Conservation (phyloP, 805 yeast species). For the Saturnispora mendoncae region DNA sequence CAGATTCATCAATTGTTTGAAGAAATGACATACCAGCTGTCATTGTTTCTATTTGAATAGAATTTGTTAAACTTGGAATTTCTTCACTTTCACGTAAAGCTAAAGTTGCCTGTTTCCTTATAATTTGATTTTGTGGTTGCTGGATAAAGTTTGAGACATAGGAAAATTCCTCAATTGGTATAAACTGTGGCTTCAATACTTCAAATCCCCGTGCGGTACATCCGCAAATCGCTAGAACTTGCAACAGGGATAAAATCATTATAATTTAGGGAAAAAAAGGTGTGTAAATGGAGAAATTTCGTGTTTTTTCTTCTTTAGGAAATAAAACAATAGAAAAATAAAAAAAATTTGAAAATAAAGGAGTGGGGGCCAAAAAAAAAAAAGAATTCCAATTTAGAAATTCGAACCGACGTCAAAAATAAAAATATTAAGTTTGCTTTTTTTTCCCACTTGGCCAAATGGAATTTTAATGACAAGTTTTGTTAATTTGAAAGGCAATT, state of each 20-base stretch:
- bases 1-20: slow-evolving; percentile 22
- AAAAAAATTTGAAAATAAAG: too few relatives aligned
- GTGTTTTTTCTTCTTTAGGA: too few relatives aligned
- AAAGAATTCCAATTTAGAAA: too few relatives aligned
- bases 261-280: neutral
- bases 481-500: too few relatives aligned
- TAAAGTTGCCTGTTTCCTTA: slow-evolving; percentile 3
- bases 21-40: slow-evolving; percentile 23
- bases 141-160: slow-evolving; percentile 6
- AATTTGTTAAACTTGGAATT: slow-evolving; percentile 6
- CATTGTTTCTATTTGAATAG: slow-evolving; percentile 12
- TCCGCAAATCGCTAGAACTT: neutral
- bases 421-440: too few relatives aligned
- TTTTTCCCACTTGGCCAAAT: too few relatives aligned
- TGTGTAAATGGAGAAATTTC: too few relatives aligned
- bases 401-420: too few relatives aligned
- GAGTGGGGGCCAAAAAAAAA: too few relatives aligned
- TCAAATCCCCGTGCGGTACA: slow-evolving; percentile 2
- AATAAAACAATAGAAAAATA: too few relatives aligned
- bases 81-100: neutral
- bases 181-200: slow-evolving; percentile 4
- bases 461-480: too few relatives aligned
- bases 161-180: neutral
- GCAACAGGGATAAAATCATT: neutral
- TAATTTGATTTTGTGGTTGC: neutral